Conservation (phyloP, 2,329 filamentous ascomycete species). For the Didymella segeticola region DNA sequence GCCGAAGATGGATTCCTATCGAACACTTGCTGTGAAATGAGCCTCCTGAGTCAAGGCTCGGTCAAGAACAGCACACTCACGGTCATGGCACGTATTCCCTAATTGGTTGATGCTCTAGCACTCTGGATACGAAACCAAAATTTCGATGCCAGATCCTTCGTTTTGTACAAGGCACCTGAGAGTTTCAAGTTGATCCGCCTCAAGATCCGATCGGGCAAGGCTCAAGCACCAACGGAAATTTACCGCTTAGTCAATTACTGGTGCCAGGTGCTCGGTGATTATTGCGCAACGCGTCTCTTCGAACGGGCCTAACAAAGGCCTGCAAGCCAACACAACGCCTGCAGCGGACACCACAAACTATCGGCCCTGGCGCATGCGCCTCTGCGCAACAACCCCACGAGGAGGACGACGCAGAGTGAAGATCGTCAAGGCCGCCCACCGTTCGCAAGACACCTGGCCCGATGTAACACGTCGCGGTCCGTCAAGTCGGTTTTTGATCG, state of each 20-base stretch:
- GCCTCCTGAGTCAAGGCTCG: not conserved
- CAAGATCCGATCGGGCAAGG: constrained; percentile 39
- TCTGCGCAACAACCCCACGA: constrained; percentile 22
- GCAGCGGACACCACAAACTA: constrained; percentile 24
- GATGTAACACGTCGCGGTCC: constrained; percentile 32
- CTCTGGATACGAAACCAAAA: constrained; percentile 31
- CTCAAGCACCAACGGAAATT: constrained; percentile 32
- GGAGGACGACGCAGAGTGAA: constrained; percentile 25
- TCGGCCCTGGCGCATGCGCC: constrained; percentile 25
- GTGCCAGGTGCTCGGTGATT: constrained; percentile 50
- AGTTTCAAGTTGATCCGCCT: constrained; percentile 45
- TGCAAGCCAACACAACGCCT: constrained; percentile 26
- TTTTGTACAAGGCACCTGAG: constrained; percentile 38
- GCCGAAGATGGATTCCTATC: not conserved
- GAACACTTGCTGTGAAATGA: not conserved
- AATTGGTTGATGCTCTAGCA: constrained; percentile 35
- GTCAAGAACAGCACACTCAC: constrained; percentile 12
- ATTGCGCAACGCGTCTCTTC: constrained; percentile 47
- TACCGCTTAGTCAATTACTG: constrained; percentile 13
- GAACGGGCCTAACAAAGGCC: constrained; percentile 16
- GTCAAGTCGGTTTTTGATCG: constrained; percentile 30
- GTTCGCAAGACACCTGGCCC: constrained; percentile 23
- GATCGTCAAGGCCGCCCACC: constrained; percentile 25
- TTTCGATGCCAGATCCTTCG: constrained; percentile 40
- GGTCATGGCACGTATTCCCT: constrained; percentile 3